These are phyloP conservation scores for Diaporthe humulicola DNA, from an alignment of 2,329 filamentous ascomycete species.

Conservation along the genomic window DNA sequence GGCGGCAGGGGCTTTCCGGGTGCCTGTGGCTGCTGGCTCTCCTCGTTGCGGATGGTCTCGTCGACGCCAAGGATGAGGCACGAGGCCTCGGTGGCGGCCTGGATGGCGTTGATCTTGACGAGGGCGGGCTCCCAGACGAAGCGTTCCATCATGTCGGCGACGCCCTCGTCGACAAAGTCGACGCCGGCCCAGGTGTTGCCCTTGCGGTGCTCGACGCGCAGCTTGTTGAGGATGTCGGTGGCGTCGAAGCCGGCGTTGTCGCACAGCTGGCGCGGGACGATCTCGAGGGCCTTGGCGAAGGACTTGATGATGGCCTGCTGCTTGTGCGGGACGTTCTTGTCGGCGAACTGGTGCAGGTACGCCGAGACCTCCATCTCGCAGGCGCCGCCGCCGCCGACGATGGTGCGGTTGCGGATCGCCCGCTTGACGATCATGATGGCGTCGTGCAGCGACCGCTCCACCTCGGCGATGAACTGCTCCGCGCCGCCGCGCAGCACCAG, in stretches of 20 bases:
- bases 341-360: slow-evolving; percentile 92
- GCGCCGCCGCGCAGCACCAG: slow-evolving; percentile 94
- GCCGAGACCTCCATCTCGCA: slow-evolving; percentile 97
- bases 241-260: slow-evolving; percentile 99
- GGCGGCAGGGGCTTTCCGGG: slow-evolving; percentile 81
- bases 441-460: slow-evolving; percentile 96
- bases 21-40: slow-evolving; percentile 86
- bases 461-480: slow-evolving; percentile 99
- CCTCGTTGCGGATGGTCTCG: slow-evolving; percentile 98
- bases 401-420: slow-evolving; percentile 92
- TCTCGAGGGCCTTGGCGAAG: slow-evolving; percentile 96
- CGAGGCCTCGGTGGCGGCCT: slow-evolving; percentile 94
- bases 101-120: slow-evolving; percentile 97
- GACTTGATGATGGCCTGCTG: slow-evolving; percentile 98
- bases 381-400: slow-evolving; percentile 95
- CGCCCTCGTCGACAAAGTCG: slow-evolving; percentile 92
- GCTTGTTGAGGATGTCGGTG: slow-evolving; percentile 95
- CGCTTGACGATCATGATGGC: slow-evolving; percentile 99
- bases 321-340: slow-evolving; percentile 93
- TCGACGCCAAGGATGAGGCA: slow-evolving; percentile 97
- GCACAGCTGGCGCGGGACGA: slow-evolving; percentile 96
- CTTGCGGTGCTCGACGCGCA: slow-evolving; percentile 96
- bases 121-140: slow-evolving; percentile 98
- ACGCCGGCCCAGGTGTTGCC: slow-evolving; percentile 95
- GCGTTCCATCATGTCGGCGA: slow-evolving; percentile 91